Conservation (phyloP, 495 filamentous ascomycete species). For the Collariella sp. region DNA sequence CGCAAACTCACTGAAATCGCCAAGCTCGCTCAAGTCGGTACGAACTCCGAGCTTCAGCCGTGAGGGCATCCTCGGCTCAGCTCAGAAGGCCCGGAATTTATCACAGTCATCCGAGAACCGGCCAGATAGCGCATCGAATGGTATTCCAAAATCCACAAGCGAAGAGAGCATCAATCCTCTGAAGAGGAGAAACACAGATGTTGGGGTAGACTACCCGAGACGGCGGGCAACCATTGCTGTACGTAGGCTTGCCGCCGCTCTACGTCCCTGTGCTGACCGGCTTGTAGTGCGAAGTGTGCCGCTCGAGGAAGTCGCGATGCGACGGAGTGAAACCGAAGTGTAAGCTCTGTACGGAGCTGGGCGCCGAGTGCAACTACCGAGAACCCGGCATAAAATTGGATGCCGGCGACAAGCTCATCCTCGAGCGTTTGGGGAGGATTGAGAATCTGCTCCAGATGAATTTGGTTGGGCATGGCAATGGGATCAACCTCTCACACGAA, state of each 20-base stretch:
- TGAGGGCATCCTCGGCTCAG: slow-evolving; percentile 50
- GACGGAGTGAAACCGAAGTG: slow-evolving; percentile 79
- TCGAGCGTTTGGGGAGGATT: slow-evolving; percentile 67
- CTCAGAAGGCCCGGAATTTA: slow-evolving; percentile 47
- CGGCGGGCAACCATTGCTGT: slow-evolving; percentile 66
- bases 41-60: slow-evolving; percentile 45
- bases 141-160: slow-evolving; percentile 38
- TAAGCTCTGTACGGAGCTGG: slow-evolving; percentile 71
- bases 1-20: slow-evolving; percentile 42
- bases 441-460: slow-evolving; percentile 68
- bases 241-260: slow-evolving; percentile 28
- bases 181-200: slow-evolving; percentile 59
- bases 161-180: slow-evolving; percentile 47
- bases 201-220: slow-evolving; percentile 58
- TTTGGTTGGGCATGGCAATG: slow-evolving; percentile 40
- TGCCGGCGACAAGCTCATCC: slow-evolving; percentile 75
- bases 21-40: slow-evolving; percentile 38
- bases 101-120: slow-evolving; percentile 45
- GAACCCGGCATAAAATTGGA: slow-evolving; percentile 84
- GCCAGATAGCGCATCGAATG: slow-evolving; percentile 32
- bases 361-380: slow-evolving; percentile 74
- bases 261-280: slow-evolving; percentile 18
- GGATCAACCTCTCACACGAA: slow-evolving; percentile 38
- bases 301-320: slow-evolving; percentile 73
- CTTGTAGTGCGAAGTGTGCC: slow-evolving; percentile 71